These are phyloP conservation scores for Chrysanthemum makinoi DNA, from an alignment of 129 eudicot genomes.

Conservation along the genomic window DNA sequence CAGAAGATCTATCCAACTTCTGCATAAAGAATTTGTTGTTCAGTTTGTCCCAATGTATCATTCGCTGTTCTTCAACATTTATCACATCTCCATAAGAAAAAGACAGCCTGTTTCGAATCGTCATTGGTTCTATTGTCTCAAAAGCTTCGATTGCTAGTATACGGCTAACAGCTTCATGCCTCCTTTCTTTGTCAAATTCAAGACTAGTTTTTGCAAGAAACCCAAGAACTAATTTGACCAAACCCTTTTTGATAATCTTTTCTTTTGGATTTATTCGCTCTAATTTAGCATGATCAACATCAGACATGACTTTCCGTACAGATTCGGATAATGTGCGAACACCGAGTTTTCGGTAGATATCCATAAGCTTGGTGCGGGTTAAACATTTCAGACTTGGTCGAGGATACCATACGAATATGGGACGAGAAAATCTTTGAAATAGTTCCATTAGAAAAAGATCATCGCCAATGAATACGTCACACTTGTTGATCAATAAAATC, in stretches of 20 bases:
- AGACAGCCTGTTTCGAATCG: conserved; percentile 25
- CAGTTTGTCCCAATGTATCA: conserved; percentile 56
- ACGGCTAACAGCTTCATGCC: conserved; percentile 35
- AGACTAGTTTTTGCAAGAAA: conserved; percentile 35
- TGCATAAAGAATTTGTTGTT: conserved; percentile 29
- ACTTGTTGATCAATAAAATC: conserved; percentile 31
- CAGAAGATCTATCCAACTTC: conserved; percentile 32
- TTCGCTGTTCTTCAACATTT: conserved; percentile 26
- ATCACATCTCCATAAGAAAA: conserved; percentile 34
- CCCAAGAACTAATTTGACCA: conserved; percentile 45
- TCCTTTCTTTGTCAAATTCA: conserved; percentile 31
- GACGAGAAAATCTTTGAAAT: conserved; percentile 28
- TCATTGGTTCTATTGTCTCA: conserved; percentile 35
- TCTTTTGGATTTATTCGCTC: conserved; percentile 30
- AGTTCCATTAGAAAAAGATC: conserved; percentile 53
- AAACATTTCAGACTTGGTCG: conserved; percentile 25
- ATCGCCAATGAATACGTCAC: conserved; percentile 45
- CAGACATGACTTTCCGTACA: conserved; percentile 31
- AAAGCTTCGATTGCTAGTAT: conserved; percentile 35
- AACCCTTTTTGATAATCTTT: conserved; percentile 18
- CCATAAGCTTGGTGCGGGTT: conserved; percentile 34
- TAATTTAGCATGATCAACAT: conserved; percentile 5
- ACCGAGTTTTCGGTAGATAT: conserved; percentile 43
- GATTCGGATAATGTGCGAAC: conserved; percentile 44
- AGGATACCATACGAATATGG: conserved; percentile 55